Evolutionary conservation across 164 flowering plant species (phyloP), one percentile per base, ranked within the genome.

Genomic region (Dillenia turbinata): DNA sequence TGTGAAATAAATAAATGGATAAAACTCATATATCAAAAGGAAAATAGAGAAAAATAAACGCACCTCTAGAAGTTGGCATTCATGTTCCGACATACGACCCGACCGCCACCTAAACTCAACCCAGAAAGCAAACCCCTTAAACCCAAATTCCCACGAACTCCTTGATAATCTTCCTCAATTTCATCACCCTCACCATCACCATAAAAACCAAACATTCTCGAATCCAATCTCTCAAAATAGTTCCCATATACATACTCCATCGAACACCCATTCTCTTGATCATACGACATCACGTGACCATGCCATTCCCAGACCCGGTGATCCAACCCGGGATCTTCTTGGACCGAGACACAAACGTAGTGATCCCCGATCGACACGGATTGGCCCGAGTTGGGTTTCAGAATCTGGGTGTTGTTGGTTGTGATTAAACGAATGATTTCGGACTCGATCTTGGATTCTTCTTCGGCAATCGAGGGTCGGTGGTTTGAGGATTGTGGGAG

Each of bases 241-340:
- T 94, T 89, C 69, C 97, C 99, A 67, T 91, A 91, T 17, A 91
- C 84, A 69, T 91, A 91, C 84, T 94, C 96, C 0, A 92, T 96
- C 0, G 79, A 60, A 60, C 82, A 91, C 44, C 92, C 97, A 61
- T 83, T 70, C 63, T 85, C 94, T 46, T 89, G 93, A 75, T 94
- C 96, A 62, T 81, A 89, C 65, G 89, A 59, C 96, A 89, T 86
- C 3, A 94, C 80, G 67, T 89, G 97, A 9, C 99, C 97, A 55
- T 91, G 99, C 99, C 99, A 94, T 75, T 91, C 97, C 99, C 99
- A 94, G 0, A 89, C 97, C 56, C 99, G 83, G 49, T 89, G 91
- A 61, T 84, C 96, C 33, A 87, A 81, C 0, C 71, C 92, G 7
- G 52, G 54, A 11, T 90, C 92, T 57, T 83, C 82, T 33, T 85